Evolutionary conservation across 2,329 filamentous ascomycete species (phyloP), one percentile per base, ranked within the genome.

Genomic region (Sarocladium strictum): DNA sequence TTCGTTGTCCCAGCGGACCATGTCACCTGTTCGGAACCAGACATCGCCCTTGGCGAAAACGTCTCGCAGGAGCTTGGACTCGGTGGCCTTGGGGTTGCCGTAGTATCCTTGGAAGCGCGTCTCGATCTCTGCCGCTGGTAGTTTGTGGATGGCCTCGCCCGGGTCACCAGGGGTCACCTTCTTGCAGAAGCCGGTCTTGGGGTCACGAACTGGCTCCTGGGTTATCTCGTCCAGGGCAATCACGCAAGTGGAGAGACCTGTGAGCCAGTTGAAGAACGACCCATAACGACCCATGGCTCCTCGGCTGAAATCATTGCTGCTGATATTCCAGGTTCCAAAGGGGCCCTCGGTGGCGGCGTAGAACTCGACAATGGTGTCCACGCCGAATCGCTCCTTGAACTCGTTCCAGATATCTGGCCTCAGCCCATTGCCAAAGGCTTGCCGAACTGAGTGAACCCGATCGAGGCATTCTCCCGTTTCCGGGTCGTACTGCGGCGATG

Each of bases 11-110:
- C 79, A 81, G n/a, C 84, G 78, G 29, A 94, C 72, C 17, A 94
- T 78, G 63, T 96, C 91, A n/a, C 91, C 91, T 0, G 89, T 87
- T 23, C 90, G 83, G 75, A 91, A 95, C 76, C 84, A 96, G 0
- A 83, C 85, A 63, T 96, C 91, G 14, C 87, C 90, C 63, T 86
- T 86, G 56, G 71, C 73, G 59, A 94, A 81, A 2, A 94, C 88
- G 61, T 87, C 75, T 3, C 86, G 80, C 57, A 94, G 68, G 47
- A 96, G 79, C 70, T 96, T 96, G 59, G 81, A 77, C 37, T 83
- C 72, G 0, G 86, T 89, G 0, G 90, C 89, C 29, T 79, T 77
- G 14, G 77, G 68, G 66, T 95, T 90, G 56, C 84, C 83, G 68
- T 86, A 90, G 70, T 96, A 96, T 2, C 91, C 91, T 65, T 91